These are phyloP conservation scores for Phytophthora ramorum DNA, from an alignment of 352 stramenopile species.

Conservation along the genomic window DNA sequence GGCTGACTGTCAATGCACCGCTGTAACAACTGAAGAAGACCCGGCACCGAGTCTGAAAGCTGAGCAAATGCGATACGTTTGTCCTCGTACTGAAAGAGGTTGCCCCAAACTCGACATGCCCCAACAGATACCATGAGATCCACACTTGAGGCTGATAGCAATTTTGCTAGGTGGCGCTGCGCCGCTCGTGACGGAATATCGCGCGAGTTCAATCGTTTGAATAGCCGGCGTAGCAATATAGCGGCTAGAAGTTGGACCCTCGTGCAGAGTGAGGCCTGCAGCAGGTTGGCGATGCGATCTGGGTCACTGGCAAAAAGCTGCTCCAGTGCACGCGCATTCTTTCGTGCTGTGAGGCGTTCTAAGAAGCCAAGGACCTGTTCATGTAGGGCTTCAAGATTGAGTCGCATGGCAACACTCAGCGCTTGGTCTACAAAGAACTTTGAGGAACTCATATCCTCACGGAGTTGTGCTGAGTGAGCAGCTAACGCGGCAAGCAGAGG, in stretches of 20 bases:
- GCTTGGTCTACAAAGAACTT: conserved; percentile 45
- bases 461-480: conserved; percentile 35
- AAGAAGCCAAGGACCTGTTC: conserved; percentile 60
- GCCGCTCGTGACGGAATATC: conserved; percentile 48
- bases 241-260: conserved; percentile 39
- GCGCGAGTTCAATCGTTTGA: conserved; percentile 56
- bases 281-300: conserved; percentile 63
- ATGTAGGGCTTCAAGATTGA: conserved; percentile 47
- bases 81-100: conserved; percentile 65
- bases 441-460: conserved; percentile 38
- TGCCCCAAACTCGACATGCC: conserved; percentile 66
- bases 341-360: conserved; percentile 49
- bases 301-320: conserved; percentile 55
- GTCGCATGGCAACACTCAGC: conserved; percentile 42
- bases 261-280: conserved; percentile 44
- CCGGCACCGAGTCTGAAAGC: conserved; percentile 42
- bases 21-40: conserved; percentile 49
- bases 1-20: conserved; percentile 17
- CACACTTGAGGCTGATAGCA: conserved; percentile 32
- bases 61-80: conserved; percentile 57
- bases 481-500: conserved; percentile 54
- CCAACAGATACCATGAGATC: conserved; percentile 42
- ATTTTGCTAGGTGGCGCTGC: conserved; percentile 54
- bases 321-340: conserved; percentile 53
- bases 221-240: conserved; percentile 58